Evolutionary conservation across 192 early-diverging fungal genomes (phyloP).

Genomic region (Dissophora ornata): DNA sequence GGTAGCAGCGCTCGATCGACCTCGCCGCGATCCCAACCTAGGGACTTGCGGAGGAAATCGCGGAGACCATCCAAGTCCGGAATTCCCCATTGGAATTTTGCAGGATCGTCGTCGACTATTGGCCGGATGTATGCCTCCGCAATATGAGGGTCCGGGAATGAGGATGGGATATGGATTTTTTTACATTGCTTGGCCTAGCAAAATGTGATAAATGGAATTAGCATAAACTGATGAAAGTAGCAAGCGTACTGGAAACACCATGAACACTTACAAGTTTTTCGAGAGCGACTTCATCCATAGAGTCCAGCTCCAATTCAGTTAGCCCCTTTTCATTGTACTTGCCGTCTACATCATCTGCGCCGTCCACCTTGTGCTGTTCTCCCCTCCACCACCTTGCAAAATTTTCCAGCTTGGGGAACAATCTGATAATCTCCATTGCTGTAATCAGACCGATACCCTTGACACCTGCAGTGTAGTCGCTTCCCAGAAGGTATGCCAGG

Average conservation of each 20-base stretch:
- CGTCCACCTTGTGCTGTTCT: slow-evolving; percentile 52
- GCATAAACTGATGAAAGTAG: neutral
- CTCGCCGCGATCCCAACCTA: slow-evolving; percentile 73
- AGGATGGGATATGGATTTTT: slow-evolving; percentile 73
- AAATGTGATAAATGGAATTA: neutral
- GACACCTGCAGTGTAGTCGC: slow-evolving; percentile 96
- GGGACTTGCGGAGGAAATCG: slow-evolving; percentile 67
- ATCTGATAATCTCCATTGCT: slow-evolving; percentile 90
- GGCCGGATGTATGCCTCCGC: slow-evolving; percentile 85
- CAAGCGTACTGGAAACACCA: neutral
- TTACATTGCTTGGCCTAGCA: slow-evolving; percentile 70
- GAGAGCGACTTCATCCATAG: slow-evolving; percentile 56
- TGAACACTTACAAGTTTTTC: slow-evolving; percentile 47
- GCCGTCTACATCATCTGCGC: slow-evolving; percentile 6
- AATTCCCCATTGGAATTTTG: slow-evolving; percentile 76
- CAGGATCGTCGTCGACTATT: slow-evolving; percentile 70
- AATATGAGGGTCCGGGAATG: slow-evolving; percentile 85
- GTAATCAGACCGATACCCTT: slow-evolving; percentile 86
- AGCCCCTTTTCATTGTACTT: slow-evolving; percentile 4
- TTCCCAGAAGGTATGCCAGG: slow-evolving; percentile 92
- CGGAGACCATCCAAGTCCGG: slow-evolving; percentile 77
- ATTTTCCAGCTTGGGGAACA: slow-evolving; percentile 68
- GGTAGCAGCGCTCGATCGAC: slow-evolving; percentile 77
- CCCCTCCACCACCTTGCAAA: slow-evolving; percentile 71
- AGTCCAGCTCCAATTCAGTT: slow-evolving; percentile 50